Evolutionary conservation across 2,329 filamentous ascomycete genomes (phyloP).

Genomic region (Plenodomus biglobosus): DNA sequence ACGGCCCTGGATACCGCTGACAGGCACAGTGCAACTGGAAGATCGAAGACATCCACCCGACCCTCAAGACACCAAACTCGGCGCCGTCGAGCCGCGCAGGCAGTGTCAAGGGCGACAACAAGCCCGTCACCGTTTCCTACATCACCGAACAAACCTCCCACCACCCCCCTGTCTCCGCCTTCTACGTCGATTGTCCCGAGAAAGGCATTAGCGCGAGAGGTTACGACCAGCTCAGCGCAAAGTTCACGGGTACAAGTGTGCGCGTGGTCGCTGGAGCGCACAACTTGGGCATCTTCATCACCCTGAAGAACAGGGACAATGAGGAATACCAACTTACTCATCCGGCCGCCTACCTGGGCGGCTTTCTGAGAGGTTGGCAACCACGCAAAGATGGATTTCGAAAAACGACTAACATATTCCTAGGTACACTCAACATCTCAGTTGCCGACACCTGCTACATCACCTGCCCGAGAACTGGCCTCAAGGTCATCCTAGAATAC

Average conservation of each 20-base stretch:
- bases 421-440: constrained; percentile 77
- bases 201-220: constrained; percentile 85
- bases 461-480: constrained; percentile 82
- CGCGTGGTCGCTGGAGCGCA: constrained; percentile 89
- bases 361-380: constrained; percentile 68
- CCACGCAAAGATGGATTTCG: background rate
- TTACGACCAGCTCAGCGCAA: constrained; percentile 94
- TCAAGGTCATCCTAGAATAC: constrained; percentile 92
- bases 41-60: constrained; percentile 74
- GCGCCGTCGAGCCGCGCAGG: constrained; percentile 38
- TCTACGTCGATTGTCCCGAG: constrained; percentile 88
- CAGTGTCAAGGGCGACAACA: constrained; percentile 44
- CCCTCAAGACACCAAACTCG: constrained; percentile 53
- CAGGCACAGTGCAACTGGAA: constrained; percentile 83
- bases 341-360: constrained; percentile 88
- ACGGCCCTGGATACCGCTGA: constrained; percentile 14
- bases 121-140: constrained; percentile 79
- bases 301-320: constrained; percentile 72
- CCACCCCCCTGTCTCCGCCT: constrained; percentile 95
- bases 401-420: constrained; percentile 9
- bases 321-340: constrained; percentile 96
- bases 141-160: constrained; percentile 98
- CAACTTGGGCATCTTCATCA: constrained; percentile 95
- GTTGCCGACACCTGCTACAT: constrained; percentile 89
- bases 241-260: constrained; percentile 94